Base-by-base conservation (phyloP, 2,329 filamentous ascomycete genomes). In the Ophiocordyceps australis region DNA sequence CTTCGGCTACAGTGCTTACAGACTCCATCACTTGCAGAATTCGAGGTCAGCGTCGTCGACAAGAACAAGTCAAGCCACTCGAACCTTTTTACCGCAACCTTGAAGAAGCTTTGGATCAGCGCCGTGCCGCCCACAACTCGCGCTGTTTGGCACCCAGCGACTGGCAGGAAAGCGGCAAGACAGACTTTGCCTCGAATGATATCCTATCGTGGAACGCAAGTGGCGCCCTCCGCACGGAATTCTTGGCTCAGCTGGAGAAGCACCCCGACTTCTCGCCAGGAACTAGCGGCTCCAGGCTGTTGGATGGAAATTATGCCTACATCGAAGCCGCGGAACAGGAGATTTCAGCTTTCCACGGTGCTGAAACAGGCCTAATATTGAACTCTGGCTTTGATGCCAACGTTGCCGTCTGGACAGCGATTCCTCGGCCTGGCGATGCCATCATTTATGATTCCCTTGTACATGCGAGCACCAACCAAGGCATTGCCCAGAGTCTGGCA, bases 171-270 rank as follows among this genome's bases (percentile, higher is more conserved):
- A 24, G 21, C 17, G 5, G 18, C 4, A 19, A 16, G 9, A 14
- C 14, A 2, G 70, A 75, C 43, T 74, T 74, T 39, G 70, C 65
- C 2, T 72, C 65, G 24, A 74, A 73, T 41, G 70, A 75, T 40
- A 73, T 74, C 32, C 56, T 75, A n/a, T 73, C 68, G 0, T 49
- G 75, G 4, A 59, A 55, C 3, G 57, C 47, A 1, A 62, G 57
- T 8, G 37, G 47, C 1, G 38, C 42, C 8, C 52, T 67, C 16
- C 58, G 57, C 7, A 26, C 44, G 4, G 43, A 49, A 3, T 70
- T 57, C 34, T 41, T 68, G 9, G 25, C 46, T 8, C 58, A 64
- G 38, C 29, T 30, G n/a, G 29, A 14, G 7, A 9, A 11, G 5
- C 13, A 27, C 17, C 22, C 22, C 2, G 17, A 36, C 32, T 31